A percentile compares a stretch with the other conserved stretches of the same genome.
These are phyloP conservation scores for Globisporangium apiculatum DNA, from an alignment of 352 stramenopile genomes.

Conservation along the genomic window DNA sequence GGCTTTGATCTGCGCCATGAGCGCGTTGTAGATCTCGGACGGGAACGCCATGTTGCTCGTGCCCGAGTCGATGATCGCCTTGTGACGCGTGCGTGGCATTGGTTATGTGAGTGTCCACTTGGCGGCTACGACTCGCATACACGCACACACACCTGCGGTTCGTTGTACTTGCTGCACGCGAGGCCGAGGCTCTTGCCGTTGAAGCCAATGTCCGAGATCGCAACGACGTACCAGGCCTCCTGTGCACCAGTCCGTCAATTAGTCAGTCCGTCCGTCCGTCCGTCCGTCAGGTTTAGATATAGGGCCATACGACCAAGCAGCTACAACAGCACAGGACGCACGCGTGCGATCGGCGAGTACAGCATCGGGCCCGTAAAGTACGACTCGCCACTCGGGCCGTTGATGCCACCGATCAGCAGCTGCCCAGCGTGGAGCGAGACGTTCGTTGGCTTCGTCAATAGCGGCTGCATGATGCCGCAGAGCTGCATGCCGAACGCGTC, in stretches of 20 bases:
- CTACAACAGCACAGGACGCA: constrained; percentile 11
- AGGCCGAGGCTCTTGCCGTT: constrained; percentile 49
- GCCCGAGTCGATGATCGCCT: constrained; percentile 78
- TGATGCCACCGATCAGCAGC: constrained; percentile 54
- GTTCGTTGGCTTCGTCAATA: constrained; percentile 31
- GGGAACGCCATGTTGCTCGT: constrained; percentile 81
- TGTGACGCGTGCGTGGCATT: too few relatives aligned
- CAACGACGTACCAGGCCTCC: constrained; percentile 81
- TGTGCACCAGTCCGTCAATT: constrained; percentile 7
- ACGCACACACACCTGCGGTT: constrained; percentile 27
- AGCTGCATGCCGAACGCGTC: constrained; percentile 71
- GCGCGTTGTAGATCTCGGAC: constrained; percentile 62
- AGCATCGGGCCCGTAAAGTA: constrained; percentile 67
- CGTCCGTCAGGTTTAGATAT: not conserved
- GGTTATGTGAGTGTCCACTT: too few relatives aligned
- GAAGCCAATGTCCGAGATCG: constrained; percentile 67
- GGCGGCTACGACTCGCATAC: not conserved
- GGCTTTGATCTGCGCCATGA: constrained; percentile 58
- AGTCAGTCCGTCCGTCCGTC: not conserved
- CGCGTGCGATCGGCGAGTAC: constrained; percentile 68
- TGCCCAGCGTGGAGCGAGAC: constrained; percentile 55
- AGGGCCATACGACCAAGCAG: not conserved
- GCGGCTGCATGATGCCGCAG: constrained; percentile 70
- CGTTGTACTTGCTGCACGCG: constrained; percentile 62
- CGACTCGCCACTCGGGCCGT: constrained; percentile 40